Evolutionary conservation across 2,329 filamentous ascomycete genomes (phyloP).

Genomic region (Colletotrichum karsti): DNA sequence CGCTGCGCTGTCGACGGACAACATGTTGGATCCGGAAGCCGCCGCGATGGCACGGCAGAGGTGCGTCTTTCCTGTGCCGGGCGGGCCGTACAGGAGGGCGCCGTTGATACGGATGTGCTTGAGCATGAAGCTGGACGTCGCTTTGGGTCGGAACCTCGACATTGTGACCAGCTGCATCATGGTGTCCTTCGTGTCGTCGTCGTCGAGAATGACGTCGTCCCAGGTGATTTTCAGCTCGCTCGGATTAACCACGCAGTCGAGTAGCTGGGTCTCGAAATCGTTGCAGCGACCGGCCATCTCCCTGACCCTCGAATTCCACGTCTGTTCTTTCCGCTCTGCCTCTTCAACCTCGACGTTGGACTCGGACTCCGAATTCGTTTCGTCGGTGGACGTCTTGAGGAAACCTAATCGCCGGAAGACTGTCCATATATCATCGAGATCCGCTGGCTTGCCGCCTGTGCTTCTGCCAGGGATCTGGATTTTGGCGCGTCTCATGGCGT

Average conservation of each 20-base stretch:
- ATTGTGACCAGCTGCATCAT: not conserved
- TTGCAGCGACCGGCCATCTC: not conserved
- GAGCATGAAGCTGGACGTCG: not conserved
- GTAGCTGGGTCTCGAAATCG: not conserved
- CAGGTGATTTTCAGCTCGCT: not conserved
- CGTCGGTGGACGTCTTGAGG: not conserved
- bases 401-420: not conserved
- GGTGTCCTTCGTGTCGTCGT: not conserved
- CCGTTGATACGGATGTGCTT: conserved; percentile 27
- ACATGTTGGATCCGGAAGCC: conserved; percentile 31
- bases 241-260: not conserved
- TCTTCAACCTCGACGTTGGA: too few relatives aligned
- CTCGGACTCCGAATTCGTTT: too few relatives aligned
- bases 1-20: conserved; percentile 28
- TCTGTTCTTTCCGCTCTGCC: too few relatives aligned
- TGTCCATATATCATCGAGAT: not conserved
- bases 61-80: conserved; percentile 39
- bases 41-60: conserved; percentile 34
- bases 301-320: not conserved
- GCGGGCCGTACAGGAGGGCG: conserved; percentile 38
- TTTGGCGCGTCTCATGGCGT: not conserved
- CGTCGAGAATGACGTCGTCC: not conserved
- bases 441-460: not conserved
- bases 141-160: not conserved
- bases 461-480: not conserved